Percentiles rank a stretch among this genome's conserved stretches.
Conservation (phyloP, 345 rosid species). For the Eucalyptus curtisii region DNA sequence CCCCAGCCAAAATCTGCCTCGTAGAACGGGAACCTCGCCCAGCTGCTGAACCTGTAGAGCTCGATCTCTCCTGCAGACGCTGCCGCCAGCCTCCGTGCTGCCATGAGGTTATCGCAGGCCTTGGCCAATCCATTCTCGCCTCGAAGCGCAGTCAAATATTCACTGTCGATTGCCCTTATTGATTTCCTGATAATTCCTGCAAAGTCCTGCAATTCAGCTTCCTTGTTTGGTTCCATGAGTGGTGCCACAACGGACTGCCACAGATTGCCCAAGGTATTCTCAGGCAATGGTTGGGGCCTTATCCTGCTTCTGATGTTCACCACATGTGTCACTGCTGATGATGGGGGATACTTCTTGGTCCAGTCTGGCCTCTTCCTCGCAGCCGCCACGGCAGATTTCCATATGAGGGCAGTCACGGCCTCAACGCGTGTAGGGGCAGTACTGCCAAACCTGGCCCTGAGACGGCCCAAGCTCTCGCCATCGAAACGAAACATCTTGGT, state of each 20-base stretch:
- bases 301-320: slow-evolving; percentile 2
- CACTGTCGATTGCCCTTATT: neutral
- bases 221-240: neutral
- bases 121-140: neutral
- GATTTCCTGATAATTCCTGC: neutral
- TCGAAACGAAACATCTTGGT: neutral
- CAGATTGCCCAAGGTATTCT: slow-evolving; percentile 1
- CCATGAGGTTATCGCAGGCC: neutral
- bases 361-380: neutral
- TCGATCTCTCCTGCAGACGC: neutral
- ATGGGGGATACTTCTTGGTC: neutral
- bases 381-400: neutral
- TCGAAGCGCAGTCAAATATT: neutral
- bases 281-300: slow-evolving; percentile 1
- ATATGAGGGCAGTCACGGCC: neutral
- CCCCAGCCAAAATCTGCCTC: slow-evolving; percentile 3
- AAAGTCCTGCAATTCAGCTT: neutral
- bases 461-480: neutral
- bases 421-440: neutral
- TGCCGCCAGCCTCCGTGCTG: neutral
- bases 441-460: neutral
- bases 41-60: neutral
- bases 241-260: neutral
- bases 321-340: slow-evolving; percentile 2
- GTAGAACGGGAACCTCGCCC: neutral